Evolutionary conservation across 202 grass and related monocot species (phyloP).

Genomic region (Schoenoplectus triqueter): DNA sequence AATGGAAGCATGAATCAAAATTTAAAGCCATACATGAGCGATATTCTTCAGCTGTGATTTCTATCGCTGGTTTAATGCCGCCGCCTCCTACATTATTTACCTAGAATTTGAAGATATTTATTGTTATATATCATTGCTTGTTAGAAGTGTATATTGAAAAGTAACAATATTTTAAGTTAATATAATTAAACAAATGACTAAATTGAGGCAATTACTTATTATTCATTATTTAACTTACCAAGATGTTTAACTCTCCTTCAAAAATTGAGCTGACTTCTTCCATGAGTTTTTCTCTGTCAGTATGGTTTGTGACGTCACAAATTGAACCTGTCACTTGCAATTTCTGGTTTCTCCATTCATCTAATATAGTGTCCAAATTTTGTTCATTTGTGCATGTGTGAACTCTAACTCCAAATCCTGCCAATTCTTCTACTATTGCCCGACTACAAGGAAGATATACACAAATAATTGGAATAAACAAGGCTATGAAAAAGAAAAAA

Average conservation of each 20-base stretch:
- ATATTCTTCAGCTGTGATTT: constrained; percentile 46
- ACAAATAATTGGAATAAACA: not conserved
- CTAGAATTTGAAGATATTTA: constrained; percentile 24
- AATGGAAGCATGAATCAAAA: constrained; percentile 62
- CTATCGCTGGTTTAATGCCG: constrained; percentile 11
- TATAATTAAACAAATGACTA: too few species aligned
- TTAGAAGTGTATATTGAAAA: not conserved
- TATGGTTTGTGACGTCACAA: constrained; percentile 56
- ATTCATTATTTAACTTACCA: constrained; percentile 29
- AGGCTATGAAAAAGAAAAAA: not conserved
- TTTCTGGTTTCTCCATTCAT: constrained; percentile 42
- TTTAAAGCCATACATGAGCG: constrained; percentile 49
- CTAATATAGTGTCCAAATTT: constrained; percentile 47
- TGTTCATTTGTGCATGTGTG: constrained; percentile 52
- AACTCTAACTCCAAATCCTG: constrained; percentile 48
- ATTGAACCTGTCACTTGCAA: constrained; percentile 60
- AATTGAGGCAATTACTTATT: not conserved
- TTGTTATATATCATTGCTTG: not conserved
- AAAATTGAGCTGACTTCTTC: constrained; percentile 44
- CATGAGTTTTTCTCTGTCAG: constrained; percentile 53
- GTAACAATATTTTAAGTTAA: not conserved
- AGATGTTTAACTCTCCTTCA: constrained; percentile 56
- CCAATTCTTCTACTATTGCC: constrained; percentile 57
- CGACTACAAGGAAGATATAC: not conserved
- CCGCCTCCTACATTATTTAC: constrained; percentile 62